These are phyloP conservation scores for Fusarium beomiforme DNA, from an alignment of 2,329 filamentous ascomycete species.

Conservation along the genomic window DNA sequence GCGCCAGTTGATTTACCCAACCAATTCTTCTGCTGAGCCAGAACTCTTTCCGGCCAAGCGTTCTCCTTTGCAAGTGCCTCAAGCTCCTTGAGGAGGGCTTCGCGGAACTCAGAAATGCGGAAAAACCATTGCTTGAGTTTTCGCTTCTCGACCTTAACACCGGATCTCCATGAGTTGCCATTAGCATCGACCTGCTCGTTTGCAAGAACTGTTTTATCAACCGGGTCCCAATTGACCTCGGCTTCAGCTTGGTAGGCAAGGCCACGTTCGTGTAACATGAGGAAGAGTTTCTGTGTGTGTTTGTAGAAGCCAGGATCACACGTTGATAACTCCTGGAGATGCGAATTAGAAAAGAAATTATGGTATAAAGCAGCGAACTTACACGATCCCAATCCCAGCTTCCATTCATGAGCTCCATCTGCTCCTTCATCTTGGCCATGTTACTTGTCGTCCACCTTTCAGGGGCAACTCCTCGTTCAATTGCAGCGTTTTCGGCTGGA, in stretches of 20 bases:
- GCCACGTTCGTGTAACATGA: slow-evolving; percentile 77
- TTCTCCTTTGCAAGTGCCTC: slow-evolving; percentile 69
- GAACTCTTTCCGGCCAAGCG: slow-evolving; percentile 83
- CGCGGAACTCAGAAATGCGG: slow-evolving; percentile 81
- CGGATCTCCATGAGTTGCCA: slow-evolving; percentile 87
- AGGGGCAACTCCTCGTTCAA: slow-evolving; percentile 82
- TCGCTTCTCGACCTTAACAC: slow-evolving; percentile 82
- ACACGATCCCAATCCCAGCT: slow-evolving; percentile 86
- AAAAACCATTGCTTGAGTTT: slow-evolving; percentile 91
- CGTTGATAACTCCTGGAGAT: slow-evolving; percentile 79
- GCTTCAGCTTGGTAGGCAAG: slow-evolving; percentile 86
- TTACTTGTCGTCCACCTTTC: slow-evolving; percentile 83
- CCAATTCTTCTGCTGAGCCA: slow-evolving; percentile 89
- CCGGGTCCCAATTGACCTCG: slow-evolving; percentile 88
- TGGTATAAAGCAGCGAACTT: slow-evolving; percentile 49
- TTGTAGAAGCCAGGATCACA: slow-evolving; percentile 89
- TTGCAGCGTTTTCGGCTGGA: slow-evolving; percentile 90
- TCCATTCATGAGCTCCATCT: slow-evolving; percentile 81
- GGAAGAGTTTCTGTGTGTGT: slow-evolving; percentile 87
- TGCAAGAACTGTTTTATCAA: slow-evolving; percentile 88
- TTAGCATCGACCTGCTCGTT: slow-evolving; percentile 94
- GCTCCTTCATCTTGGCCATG: slow-evolving; percentile 85
- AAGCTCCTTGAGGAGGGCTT: slow-evolving; percentile 76
- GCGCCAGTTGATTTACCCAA: slow-evolving; percentile 82
- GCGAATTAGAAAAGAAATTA: slow-evolving; percentile 3